Base-by-base conservation (phyloP, 257 asterid species). In the Handroanthus guayacan region DNA sequence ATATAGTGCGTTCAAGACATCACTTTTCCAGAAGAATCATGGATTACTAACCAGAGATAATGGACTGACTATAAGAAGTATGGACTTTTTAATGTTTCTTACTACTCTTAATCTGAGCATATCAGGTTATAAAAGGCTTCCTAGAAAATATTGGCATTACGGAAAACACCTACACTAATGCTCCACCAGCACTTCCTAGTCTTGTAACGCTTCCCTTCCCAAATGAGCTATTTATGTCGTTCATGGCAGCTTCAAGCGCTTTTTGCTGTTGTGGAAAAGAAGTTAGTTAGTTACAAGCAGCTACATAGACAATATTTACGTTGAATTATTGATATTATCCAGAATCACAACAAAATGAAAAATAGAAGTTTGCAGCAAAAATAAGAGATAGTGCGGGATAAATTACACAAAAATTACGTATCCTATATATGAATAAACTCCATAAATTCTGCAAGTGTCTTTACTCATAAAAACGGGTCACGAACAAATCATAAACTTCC, bases 151-250 rank as follows among this genome's bases (percentile, higher is more conserved):
- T 38, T 25, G 71, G 48, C 67, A n/a, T 14, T 9, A 74, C 44
- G 36, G 68, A 77, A 76, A 71, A 76, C 68, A 81, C 97, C 60
- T 88, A 95, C 99, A 95, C 99, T 60, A 95, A 85, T 67, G 99
- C 99, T 78, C 99, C 97, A 54, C 99, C 99, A 20, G 94, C 92
- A 83, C 99, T 92, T 72, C 98, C 99, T 72, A 95, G 88, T 84
- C 98, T 86, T 44, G 99, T 95, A 67, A 95, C 99, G 60, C 98
- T 95, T 83, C 99, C 99, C 76, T 95, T 95, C 76, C 99, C 99
- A 71, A 95, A 95, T 10, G 98, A 92, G 81, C 83, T 95, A 78
- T 95, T 92, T 84, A 95, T 92, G 77, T 95, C 99, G 31, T 88
- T 91, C 99, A 92, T 95, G 69, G 97, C 99, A 55, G 97, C 96